phyloP scores from a whole-genome alignment of 2,329 filamentous ascomycete species.

The Neonectria neomacrospora region DNA sequence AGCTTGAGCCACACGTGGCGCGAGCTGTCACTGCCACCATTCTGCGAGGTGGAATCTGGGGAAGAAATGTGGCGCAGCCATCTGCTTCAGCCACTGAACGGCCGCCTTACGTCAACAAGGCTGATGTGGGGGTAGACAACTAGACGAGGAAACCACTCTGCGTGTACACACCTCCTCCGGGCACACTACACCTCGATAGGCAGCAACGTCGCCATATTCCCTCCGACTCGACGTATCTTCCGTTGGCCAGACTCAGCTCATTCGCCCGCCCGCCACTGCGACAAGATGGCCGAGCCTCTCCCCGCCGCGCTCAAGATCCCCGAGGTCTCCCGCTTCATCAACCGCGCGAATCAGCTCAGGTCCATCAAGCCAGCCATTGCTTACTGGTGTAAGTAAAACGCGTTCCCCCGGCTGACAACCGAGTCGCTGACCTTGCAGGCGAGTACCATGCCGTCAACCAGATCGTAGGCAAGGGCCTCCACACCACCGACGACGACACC shows the following conservation, averaged over 20 bases:
- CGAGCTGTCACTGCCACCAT: constrained; percentile 8
- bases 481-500: constrained; percentile 81
- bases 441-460: constrained; percentile 95
- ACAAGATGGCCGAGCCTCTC: constrained; percentile 71
- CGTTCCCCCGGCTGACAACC: not conserved
- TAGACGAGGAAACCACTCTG: not conserved
- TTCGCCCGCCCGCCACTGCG: not conserved
- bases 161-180: constrained; percentile 3
- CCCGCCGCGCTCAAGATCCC: constrained; percentile 72
- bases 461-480: constrained; percentile 83
- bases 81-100: not conserved
- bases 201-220: constrained; percentile 9
- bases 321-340: constrained; percentile 86
- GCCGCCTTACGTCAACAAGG: constrained; percentile 29
- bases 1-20: constrained; percentile 44
- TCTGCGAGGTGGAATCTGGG: not conserved
- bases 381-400: constrained; percentile 90
- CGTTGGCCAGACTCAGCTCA: not conserved
- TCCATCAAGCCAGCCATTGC: constrained; percentile 86
- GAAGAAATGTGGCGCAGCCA: constrained; percentile 36
- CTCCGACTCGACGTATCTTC: not conserved
- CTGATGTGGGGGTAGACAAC: constrained; percentile 20
- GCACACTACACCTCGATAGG: constrained; percentile 11
- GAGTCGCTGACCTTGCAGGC: not conserved
- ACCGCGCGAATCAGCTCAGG: constrained; percentile 86